Conservation (phyloP, 306 rosid genomes). For the Dalbergia oliveri region DNA sequence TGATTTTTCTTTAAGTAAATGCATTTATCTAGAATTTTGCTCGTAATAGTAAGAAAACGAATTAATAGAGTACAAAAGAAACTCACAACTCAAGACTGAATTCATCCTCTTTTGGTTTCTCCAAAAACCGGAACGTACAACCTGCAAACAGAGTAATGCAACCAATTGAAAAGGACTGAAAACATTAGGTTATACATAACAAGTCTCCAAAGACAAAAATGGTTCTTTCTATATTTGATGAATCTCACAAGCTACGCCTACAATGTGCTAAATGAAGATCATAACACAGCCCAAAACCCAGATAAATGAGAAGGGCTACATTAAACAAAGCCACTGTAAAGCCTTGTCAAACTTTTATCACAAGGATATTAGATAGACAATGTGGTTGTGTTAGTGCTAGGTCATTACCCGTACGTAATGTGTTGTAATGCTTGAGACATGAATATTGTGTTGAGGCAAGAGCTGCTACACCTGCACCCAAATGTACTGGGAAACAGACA, state of each 20-base stretch:
- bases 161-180: conserved; percentile 13
- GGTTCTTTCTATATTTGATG: background rate
- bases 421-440: background rate
- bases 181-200: background rate
- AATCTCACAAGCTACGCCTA: background rate
- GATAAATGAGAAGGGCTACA: background rate
- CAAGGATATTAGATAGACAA: background rate
- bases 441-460: background rate
- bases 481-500: background rate
- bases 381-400: background rate
- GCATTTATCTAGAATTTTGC: background rate
- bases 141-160: conserved; percentile 55
- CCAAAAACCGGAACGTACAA: conserved; percentile 89
- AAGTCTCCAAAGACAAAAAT: conserved; percentile 6
- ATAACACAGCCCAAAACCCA: background rate
- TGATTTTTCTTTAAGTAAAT: background rate
- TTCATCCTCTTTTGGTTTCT: conserved; percentile 92
- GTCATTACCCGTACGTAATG: background rate
- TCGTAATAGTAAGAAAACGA: background rate
- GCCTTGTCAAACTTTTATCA: background rate
- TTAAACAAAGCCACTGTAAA: no score
- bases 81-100: conserved; percentile 87
- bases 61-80: conserved; percentile 17
- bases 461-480: background rate
- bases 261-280: background rate